Percentiles rank a stretch among this genome's conserved stretches.
phyloP scores from a whole-genome alignment of 768 basidiomycete species.

The Gyrodon lividus region DNA sequence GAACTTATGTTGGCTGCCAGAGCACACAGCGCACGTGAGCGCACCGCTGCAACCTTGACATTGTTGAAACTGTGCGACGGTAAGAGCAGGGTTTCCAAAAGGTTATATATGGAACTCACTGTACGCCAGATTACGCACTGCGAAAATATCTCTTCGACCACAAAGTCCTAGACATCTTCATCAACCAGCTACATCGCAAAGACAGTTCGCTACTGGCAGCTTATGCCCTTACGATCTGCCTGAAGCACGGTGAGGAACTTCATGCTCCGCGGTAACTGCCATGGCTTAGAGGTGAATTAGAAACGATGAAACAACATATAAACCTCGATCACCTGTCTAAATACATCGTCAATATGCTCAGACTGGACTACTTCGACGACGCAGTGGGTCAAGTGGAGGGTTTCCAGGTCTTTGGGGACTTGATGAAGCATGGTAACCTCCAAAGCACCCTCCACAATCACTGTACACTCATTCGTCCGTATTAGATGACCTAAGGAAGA shows the following conservation, averaged over 20 bases:
- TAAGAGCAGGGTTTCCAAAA: neutral
- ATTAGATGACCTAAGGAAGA: constrained; percentile 14
- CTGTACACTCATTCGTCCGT: neutral
- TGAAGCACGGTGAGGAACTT: constrained; percentile 15
- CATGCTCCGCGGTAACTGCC: neutral
- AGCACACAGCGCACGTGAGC: constrained; percentile 9
- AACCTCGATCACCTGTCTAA: constrained; percentile 8
- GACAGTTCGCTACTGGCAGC: constrained; percentile 20
- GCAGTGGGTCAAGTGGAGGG: constrained; percentile 23
- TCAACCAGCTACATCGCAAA: constrained; percentile 15
- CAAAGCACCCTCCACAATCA: neutral
- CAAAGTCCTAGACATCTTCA: constrained; percentile 8
- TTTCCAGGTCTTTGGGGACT: constrained; percentile 22
- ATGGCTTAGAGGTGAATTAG: constrained; percentile 2
- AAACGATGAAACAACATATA: constrained; percentile 13
- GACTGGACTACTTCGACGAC: constrained; percentile 24
- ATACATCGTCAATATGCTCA: constrained; percentile 23
- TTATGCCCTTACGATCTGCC: constrained; percentile 18
- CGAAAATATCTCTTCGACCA: constrained; percentile 8
- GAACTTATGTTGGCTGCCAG: constrained; percentile 7
- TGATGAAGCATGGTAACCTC: constrained; percentile 21
- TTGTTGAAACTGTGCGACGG: constrained; percentile 22
- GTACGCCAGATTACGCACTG: constrained; percentile 7
- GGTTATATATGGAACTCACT: neutral
- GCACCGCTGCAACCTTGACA: constrained; percentile 24